Conservation (phyloP, 169 alveolate genomes). For the Eimeria necatrix region DNA sequence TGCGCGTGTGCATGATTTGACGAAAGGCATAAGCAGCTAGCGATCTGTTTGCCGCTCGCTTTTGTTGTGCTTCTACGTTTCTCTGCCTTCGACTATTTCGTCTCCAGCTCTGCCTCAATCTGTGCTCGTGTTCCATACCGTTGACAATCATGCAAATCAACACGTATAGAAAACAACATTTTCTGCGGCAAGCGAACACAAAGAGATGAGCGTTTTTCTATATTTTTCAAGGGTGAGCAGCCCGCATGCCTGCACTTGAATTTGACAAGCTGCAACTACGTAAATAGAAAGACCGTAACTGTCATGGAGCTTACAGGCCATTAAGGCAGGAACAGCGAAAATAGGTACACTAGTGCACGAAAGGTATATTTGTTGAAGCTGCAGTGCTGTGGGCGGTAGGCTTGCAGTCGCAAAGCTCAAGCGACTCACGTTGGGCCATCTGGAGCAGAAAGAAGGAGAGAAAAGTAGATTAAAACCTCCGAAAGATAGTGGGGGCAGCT, state of each 20-base stretch:
- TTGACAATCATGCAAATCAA: slow-evolving; percentile 54
- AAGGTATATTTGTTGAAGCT: too few species aligned
- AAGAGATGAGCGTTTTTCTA: not conserved
- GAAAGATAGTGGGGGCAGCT: slow-evolving; percentile 92
- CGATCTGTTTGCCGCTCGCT: not conserved
- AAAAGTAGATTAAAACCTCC: slow-evolving; percentile 87
- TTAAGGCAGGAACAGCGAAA: not conserved
- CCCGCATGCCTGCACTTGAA: not conserved
- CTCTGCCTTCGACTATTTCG: not conserved
- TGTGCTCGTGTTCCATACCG: not conserved
- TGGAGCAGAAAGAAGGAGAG: slow-evolving; percentile 81
- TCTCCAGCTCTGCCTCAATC: too few species aligned
- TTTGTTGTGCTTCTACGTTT: not conserved
- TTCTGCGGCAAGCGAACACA: slow-evolving; percentile 36
- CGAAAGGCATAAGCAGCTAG: too few species aligned
- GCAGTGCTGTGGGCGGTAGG: too few species aligned
- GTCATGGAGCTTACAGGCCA: too few species aligned
- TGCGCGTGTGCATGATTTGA: too few species aligned
- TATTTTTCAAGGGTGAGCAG: not conserved
- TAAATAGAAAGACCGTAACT: too few species aligned
- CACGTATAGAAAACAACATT: slow-evolving; percentile 50
- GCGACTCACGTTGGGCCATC: slow-evolving; percentile 75
- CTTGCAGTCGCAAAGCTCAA: not conserved
- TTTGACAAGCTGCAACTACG: not conserved
- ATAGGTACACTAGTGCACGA: not conserved